These are phyloP conservation scores for Claviceps digitariae DNA, from an alignment of 2,329 filamentous ascomycete genomes.

Conservation along the genomic window DNA sequence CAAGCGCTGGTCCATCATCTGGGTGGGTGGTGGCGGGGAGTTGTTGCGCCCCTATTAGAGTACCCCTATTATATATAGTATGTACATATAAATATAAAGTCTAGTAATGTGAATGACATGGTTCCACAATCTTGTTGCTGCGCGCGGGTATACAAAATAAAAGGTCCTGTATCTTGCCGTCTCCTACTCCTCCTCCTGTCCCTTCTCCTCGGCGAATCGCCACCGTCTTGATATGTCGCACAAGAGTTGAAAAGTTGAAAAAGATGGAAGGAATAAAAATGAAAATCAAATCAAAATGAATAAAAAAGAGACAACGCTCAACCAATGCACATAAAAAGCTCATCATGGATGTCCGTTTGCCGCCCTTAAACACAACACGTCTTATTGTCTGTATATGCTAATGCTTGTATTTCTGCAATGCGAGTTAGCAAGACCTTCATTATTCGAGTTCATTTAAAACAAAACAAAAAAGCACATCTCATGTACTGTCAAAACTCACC, in stretches of 20 bases:
- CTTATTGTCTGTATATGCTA: conserved; percentile 8
- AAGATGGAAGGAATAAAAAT: not conserved
- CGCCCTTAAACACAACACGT: not conserved
- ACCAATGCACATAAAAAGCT: not conserved
- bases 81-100: not conserved
- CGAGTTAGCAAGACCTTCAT: conserved; percentile 4
- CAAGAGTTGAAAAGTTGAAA: not conserved
- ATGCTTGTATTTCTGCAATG: conserved; percentile 35
- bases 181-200: not conserved
- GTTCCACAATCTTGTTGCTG: conserved; percentile 1
- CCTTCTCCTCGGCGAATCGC: not conserved
- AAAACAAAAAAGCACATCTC: too few species aligned
- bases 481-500: conserved; percentile 58
- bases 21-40: too few species aligned
- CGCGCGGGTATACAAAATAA: not conserved
- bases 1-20: too few species aligned
- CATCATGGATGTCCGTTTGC: not conserved
- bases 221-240: not conserved
- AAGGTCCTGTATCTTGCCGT: not conserved
- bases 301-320: not conserved
- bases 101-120: not conserved
- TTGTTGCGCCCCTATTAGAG: too few species aligned
- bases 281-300: too few species aligned
- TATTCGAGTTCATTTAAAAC: too few species aligned
- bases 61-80: too few species aligned